phyloP scores from a whole-genome alignment of 805 yeast species.

The Teunomyces cretensis region DNA sequence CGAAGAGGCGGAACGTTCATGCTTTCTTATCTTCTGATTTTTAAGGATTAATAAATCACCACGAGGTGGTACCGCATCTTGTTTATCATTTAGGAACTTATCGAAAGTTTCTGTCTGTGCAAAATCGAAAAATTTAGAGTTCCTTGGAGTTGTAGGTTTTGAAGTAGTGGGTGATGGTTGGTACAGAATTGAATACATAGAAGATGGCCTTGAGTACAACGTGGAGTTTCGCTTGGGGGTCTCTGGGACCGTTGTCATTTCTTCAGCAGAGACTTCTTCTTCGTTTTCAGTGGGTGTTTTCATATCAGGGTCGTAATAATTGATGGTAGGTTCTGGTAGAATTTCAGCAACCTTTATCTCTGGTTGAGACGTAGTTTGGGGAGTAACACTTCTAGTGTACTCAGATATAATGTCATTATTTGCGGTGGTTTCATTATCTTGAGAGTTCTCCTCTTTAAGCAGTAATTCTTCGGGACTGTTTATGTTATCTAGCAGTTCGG shows the following conservation, averaged over 20 bases:
- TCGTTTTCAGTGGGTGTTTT: not conserved
- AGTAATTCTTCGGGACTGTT: not conserved
- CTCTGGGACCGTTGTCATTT: not conserved
- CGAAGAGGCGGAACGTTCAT: conserved; percentile 17
- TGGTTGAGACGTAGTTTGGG: not conserved
- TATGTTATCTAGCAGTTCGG: not conserved
- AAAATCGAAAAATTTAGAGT: conserved; percentile 6
- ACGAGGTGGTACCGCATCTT: conserved; percentile 23
- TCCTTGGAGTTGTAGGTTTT: conserved; percentile 6
- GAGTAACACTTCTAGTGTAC: not conserved
- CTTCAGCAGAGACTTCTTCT: not conserved
- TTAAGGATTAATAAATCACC: conserved; percentile 18
- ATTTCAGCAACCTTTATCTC: not conserved
- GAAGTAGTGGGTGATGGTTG: not conserved
- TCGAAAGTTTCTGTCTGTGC: conserved; percentile 12
- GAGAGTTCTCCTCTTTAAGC: not conserved
- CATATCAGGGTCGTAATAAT: conserved; percentile 5
- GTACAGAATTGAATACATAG: not conserved
- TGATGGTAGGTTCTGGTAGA: conserved; percentile 15
- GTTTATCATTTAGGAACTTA: conserved; percentile 18
- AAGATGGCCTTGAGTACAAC: not conserved
- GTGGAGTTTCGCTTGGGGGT: not conserved
- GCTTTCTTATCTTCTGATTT: conserved; percentile 15
- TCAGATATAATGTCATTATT: not conserved
- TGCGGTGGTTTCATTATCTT: not conserved